These are phyloP conservation scores for Ottelia alismoides DNA, from an alignment of 106 monocot genomes.

Conservation along the genomic window DNA sequence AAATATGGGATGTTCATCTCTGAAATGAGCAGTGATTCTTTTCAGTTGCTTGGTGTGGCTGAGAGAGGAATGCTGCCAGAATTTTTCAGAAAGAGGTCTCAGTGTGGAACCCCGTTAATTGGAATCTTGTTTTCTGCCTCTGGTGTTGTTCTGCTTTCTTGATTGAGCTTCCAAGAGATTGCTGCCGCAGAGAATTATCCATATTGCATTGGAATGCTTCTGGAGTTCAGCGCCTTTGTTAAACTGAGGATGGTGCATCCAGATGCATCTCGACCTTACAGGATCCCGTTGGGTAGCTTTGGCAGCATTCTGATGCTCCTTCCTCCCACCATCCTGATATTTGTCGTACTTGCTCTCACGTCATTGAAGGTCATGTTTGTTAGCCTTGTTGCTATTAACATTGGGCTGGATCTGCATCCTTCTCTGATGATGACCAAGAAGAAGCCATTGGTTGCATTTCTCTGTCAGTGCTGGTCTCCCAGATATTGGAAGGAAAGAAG, in stretches of 20 bases:
- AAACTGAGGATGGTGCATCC: constrained; percentile 33
- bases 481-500: constrained; percentile 3
- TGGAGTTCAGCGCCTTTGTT: constrained; percentile 53
- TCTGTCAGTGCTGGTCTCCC: constrained; percentile 29
- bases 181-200: constrained; percentile 60
- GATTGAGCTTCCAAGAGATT: constrained; percentile 72
- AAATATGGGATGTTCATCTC: constrained; percentile 65
- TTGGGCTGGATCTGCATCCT: constrained; percentile 40
- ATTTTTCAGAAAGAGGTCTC: constrained; percentile 38
- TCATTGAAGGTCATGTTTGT: constrained; percentile 44
- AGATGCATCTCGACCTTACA: constrained; percentile 30
- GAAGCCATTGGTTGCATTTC: constrained; percentile 30
- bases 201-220: constrained; percentile 62
- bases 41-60: constrained; percentile 69
- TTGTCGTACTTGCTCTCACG: constrained; percentile 35
- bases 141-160: constrained; percentile 51
- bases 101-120: constrained; percentile 37
- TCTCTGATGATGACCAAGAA: constrained; percentile 24
- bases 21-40: constrained; percentile 73
- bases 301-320: constrained; percentile 47
- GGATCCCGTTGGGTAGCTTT: constrained; percentile 42
- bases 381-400: constrained; percentile 30
- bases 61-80: constrained; percentile 68
- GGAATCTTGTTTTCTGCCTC: constrained; percentile 70
- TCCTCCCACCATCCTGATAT: constrained; percentile 40